Evolutionary conservation across 768 basidiomycete species (phyloP), one percentile per base, ranked within the genome.

Genomic region (Peribolospora baueri): DNA sequence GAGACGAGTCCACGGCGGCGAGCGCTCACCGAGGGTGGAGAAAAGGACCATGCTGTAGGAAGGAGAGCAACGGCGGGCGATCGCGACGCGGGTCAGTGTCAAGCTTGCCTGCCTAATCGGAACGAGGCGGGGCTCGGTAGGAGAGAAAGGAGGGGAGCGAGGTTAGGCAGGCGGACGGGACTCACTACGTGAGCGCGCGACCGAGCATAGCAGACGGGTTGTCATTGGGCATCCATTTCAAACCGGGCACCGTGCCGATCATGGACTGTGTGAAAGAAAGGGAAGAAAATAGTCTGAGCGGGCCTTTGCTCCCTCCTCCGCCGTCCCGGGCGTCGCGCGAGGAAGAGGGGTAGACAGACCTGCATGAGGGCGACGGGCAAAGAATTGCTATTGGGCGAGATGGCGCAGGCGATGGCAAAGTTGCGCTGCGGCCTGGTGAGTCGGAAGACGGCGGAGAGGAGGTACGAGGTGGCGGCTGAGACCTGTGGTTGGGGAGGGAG

Each of bases 351-450:
- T 25, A 25, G 25, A 25, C 25, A 25, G 1, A 25, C 25, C 57
- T 70, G 69, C 52, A 95, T 84, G 41, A 98, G 72, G 0, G 91
- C 91, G 57, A 95, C 85, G 0, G 91, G 91, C 5, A 98, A 76
- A 0, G 85, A 85, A 65, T 95, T 95, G 3, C 83, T 85, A 67
- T 88, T 91, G 81, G 87, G 62, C 83, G 71, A 84, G 84, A 78
- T 58, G 9, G 64, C 60, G 52, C 60, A 62, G 5, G 64, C 62
- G 52, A 63, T 42, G n/a, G 52, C 53, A n/a, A 68, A 73, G 51
- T 58, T 82, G 82, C 77, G 73, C 70, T 97, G 91, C 0, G 81
- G 81, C 51, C 69, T 70, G 58, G 76, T 81, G 37, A 98, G 68
- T 38, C 79, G 68, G 63, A 81, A 78, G 2, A 79, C 36, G 25